Base-by-base conservation (phyloP, 2,329 filamentous ascomycete species). In the Apiospora koreana region DNA sequence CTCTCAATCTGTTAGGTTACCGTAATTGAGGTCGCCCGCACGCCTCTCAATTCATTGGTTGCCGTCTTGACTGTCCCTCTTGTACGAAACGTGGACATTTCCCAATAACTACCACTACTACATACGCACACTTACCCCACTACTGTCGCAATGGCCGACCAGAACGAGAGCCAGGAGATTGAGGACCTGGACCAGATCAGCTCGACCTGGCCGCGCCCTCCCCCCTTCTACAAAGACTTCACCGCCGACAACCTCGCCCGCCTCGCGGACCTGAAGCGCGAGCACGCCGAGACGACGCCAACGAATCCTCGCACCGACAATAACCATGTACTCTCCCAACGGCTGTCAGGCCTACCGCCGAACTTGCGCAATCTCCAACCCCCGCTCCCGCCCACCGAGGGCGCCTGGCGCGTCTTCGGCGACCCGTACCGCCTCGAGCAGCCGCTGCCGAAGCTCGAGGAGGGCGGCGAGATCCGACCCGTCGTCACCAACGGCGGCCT, bases 161-260 rank as follows among this genome's bases (percentile, higher is more conserved):
- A 28, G 21, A 48, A 68, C 31, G 38, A 38, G 50, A 31, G 5
- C 14, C 66, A 68, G 45, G 66, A 68, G 9, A 54, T 45, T 2
- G 35, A 50, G 35, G 50, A 69, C 16, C 18, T 69, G 23, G 75
- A 75, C 54, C 83, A 85, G 65, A 81, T 87, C 75, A 86, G 90
- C 35, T 89, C 92, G 31, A 89, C 91, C 50, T 97, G 94, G 79
- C 95, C 96, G 31, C 89, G 92, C 68, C 96, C 96, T 35, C 96
- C 96, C 35, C 91, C 92, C 0, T 97, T 98, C 83, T 98, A 93
- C 91, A 91, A 92, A 75, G 87, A 93, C 79, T 98, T 98, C 82
- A 97, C 94, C 0, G 80, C 89, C 3, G 89, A 92, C 38, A 97
- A 95, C 77, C 77, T 93, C 68, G 82, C 88, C 18, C 89, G 89